A percentile compares a stretch with the other conserved stretches of the same genome.
Conservation (phyloP, 208 protist genomes). For the Leishmania tropica region DNA sequence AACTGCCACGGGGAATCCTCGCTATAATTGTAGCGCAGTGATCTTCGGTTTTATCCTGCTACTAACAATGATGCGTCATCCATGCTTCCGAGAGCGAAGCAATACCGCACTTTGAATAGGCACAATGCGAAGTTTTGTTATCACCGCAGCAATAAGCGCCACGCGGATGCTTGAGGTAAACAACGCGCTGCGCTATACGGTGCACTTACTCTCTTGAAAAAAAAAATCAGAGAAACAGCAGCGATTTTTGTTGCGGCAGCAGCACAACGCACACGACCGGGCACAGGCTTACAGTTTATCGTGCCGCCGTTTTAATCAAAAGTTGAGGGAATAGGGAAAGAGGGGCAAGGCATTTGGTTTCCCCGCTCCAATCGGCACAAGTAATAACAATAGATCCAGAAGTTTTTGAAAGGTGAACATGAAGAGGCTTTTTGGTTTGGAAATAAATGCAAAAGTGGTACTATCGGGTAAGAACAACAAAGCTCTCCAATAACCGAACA, state of each 20-base stretch:
- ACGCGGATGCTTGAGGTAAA: slow-evolving; percentile 1
- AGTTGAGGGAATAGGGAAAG: not conserved
- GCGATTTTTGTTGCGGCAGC: slow-evolving; percentile 30
- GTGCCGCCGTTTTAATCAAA: not conserved
- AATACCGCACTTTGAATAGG: slow-evolving; percentile 20
- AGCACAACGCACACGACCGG: slow-evolving; percentile 25
- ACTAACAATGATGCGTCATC: not conserved
- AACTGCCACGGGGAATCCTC: slow-evolving; percentile 1
- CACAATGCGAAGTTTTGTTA: not conserved
- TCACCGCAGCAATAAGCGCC: slow-evolving; percentile 34
- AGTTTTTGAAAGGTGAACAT: not conserved
- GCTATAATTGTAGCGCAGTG: slow-evolving; percentile 32
- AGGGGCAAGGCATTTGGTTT: not conserved
- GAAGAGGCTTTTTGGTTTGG: not conserved
- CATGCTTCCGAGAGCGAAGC: slow-evolving; percentile 33
- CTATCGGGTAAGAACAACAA: not conserved
- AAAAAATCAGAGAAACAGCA: slow-evolving; percentile 32
- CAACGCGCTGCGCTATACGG: slow-evolving; percentile 24
- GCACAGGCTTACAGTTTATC: slow-evolving; percentile 22
- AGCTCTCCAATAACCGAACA: not conserved
- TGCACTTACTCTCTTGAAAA: slow-evolving; percentile 39
- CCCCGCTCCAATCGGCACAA: not conserved
- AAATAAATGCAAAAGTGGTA: not conserved
- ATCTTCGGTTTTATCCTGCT: slow-evolving; percentile 21
- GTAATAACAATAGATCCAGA: too few relatives aligned